Evolutionary conservation across 169 alveolate species (phyloP), one percentile per base, ranked within the genome.

Genomic region (Cyclospora cayetanensis): DNA sequence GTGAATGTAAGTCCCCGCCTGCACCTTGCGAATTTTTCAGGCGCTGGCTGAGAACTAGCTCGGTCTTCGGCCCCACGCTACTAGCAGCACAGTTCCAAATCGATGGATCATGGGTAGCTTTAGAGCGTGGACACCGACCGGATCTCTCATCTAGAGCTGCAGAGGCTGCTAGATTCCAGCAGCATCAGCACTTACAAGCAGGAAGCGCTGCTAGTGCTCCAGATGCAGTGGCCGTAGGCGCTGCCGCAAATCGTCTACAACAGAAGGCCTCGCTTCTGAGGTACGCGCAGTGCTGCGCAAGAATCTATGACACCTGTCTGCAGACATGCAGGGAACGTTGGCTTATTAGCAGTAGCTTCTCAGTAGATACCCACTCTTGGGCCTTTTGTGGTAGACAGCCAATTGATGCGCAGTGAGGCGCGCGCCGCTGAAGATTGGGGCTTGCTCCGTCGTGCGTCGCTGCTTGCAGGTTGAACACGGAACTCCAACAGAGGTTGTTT

Each of bases 401-500:
- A n/a, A n/a, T n/a, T n/a, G n/a, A n/a, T n/a, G n/a, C n/a, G n/a
- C n/a, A n/a, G n/a, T n/a, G n/a, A n/a, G n/a, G n/a, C n/a, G n/a
- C n/a, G n/a, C n/a, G n/a, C n/a, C n/a, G n/a, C n/a, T n/a, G n/a
- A n/a, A n/a, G n/a, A n/a, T n/a, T n/a, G n/a, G n/a, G n/a, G n/a
- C n/a, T n/a, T n/a, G n/a, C n/a, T n/a, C n/a, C n/a, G n/a, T n/a
- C 63, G 1, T 50, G 63, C 37, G 70, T 39, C 4, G 20, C 5
- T 31, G 43, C 50, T 5, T 34, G 39, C 89, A 90, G 93, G 41
- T 63, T 90, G 22, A 85, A 79, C 35, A 74, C 90, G 34, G 93
- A 90, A 63, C 82, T 68, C 34, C 93, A 90, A 70, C 87, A 66
- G 85, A 79, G 68, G 43, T 43, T 90, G 25, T 90, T 90, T 86